Percentiles rank a stretch among this genome's conserved stretches.
Conservation (phyloP, 352 stramenopile genomes). For the Phytophthora constricta region DNA sequence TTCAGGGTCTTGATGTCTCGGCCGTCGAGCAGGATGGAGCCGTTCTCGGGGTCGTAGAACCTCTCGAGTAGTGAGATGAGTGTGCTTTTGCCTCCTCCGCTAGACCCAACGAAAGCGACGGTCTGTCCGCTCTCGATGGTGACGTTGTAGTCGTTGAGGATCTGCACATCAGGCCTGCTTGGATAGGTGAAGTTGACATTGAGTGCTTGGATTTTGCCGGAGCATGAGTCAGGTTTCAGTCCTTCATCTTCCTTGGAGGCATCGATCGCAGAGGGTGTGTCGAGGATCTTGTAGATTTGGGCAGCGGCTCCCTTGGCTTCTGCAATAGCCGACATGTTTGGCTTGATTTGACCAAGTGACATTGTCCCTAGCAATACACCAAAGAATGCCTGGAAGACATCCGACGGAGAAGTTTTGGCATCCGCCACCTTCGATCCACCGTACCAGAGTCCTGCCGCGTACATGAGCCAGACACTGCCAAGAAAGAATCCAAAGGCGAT, state of each 20-base stretch:
- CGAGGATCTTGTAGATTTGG: constrained; percentile 60
- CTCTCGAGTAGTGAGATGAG: constrained; percentile 72
- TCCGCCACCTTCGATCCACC: constrained; percentile 39
- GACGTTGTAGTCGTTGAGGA: constrained; percentile 44
- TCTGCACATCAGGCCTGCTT: constrained; percentile 43
- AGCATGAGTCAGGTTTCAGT: constrained; percentile 29
- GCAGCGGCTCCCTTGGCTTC: constrained; percentile 52
- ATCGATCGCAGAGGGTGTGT: constrained; percentile 57
- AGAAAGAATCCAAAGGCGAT: constrained; percentile 34
- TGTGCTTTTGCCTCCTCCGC: constrained; percentile 45
- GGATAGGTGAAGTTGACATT: constrained; percentile 80
- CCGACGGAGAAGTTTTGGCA: constrained; percentile 33
- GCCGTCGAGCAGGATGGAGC: constrained; percentile 83
- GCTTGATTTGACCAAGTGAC: constrained; percentile 55
- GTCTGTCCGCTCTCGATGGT: constrained; percentile 42
- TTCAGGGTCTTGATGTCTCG: constrained; percentile 80
- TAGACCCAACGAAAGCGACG: constrained; percentile 39
- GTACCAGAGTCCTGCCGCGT: constrained; percentile 52
- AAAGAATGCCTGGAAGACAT: constrained; percentile 64
- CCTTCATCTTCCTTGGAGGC: constrained; percentile 38
- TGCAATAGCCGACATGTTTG: constrained; percentile 57
- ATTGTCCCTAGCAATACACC: constrained; percentile 55
- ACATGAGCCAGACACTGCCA: constrained; percentile 53
- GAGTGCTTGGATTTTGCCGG: constrained; percentile 50
- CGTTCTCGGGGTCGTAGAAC: constrained; percentile 89